Base-by-base conservation (phyloP, 768 basidiomycete species). In the Baorangia bicolor region DNA sequence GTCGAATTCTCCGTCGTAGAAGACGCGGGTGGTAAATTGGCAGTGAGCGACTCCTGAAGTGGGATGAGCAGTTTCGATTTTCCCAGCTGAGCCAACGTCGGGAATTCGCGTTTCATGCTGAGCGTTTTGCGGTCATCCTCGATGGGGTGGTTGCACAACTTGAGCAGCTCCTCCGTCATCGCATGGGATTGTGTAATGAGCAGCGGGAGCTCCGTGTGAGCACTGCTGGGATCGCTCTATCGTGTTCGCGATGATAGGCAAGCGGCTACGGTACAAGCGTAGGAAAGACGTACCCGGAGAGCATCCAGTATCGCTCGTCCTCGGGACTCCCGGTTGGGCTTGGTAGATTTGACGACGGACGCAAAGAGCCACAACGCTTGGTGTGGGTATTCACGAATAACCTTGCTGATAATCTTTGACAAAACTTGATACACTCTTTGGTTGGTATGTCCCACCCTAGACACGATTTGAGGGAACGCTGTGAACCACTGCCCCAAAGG, bases 381-480 rank as follows among this genome's bases (percentile, higher is more conserved):
- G 41, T 87, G 86, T 12, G 97, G 95, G 68, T 93, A 95, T 56
- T 85, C 82, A 51, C 77, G 73, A n/a, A 98, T 78, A 28, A 98
- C 90, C 18, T 69, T 74, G 16, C 76, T 71, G 51, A 98, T 93
- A 33, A 98, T 80, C 44, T 68, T 73, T 3, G 81, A 77, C 21
- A 99, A 74, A 4, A 85, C 70, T 0, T 67, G 70, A 65, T 82
- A 87, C 4, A 93, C 87, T 1, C 76, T 77, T 12, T 71, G 59
- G 63, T 90, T 87, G 5, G 70, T 73, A 60, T 97, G 92, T 13
- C 88, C 89, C 31, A 99, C 87, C 9, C 97, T 85, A 14, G 96
- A 98, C 14, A 95, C 93, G 49, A 98, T 92, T 77, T 98, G 97
- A 4, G 95, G 94, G 59, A 98, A 95, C 1, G 94, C 95, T 0